phyloP scores from a whole-genome alignment of 129 eudicot species.

The Gnaphalium uliginosum region DNA sequence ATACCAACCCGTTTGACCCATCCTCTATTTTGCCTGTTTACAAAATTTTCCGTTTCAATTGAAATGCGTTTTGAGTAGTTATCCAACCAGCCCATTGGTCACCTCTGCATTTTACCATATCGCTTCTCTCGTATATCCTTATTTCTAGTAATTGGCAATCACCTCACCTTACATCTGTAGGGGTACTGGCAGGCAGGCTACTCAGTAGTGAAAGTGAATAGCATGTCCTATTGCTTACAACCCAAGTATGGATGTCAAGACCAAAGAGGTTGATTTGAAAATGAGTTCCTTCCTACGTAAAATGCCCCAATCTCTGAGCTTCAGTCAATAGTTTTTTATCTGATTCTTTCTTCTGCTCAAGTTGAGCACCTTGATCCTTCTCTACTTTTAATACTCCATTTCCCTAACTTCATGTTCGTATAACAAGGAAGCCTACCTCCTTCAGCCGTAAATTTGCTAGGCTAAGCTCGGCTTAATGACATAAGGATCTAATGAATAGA shows the following conservation, averaged over 20 bases:
- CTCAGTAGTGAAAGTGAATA: slow-evolving; percentile 64
- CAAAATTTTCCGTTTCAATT: not conserved
- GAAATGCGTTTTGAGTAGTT: not conserved
- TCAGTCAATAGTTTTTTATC: slow-evolving; percentile 24
- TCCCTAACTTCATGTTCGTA: slow-evolving; percentile 36
- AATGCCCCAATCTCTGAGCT: not conserved
- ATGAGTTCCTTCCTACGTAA: slow-evolving; percentile 21
- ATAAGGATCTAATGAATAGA: slow-evolving; percentile 15
- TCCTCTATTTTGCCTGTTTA: not conserved
- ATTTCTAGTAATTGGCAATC: not conserved
- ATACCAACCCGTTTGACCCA: not conserved
- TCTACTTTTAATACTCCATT: slow-evolving; percentile 13
- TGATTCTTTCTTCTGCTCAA: slow-evolving; percentile 38
- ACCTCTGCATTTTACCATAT: not conserved
- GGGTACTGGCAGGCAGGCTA: slow-evolving; percentile 39
- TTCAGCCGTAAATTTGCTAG: slow-evolving; percentile 22
- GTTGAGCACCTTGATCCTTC: slow-evolving; percentile 17
- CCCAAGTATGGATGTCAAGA: slow-evolving; percentile 41
- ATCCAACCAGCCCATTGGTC: not conserved
- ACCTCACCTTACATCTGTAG: slow-evolving; percentile 28
- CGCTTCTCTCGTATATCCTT: not conserved
- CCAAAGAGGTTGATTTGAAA: slow-evolving; percentile 21
- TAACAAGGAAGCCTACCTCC: slow-evolving; percentile 36
- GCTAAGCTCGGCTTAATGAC: slow-evolving; percentile 2
- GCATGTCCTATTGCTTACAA: slow-evolving; percentile 26